These are phyloP conservation scores for Auricularia sp. DNA, from an alignment of 768 basidiomycete species.

Conservation along the genomic window DNA sequence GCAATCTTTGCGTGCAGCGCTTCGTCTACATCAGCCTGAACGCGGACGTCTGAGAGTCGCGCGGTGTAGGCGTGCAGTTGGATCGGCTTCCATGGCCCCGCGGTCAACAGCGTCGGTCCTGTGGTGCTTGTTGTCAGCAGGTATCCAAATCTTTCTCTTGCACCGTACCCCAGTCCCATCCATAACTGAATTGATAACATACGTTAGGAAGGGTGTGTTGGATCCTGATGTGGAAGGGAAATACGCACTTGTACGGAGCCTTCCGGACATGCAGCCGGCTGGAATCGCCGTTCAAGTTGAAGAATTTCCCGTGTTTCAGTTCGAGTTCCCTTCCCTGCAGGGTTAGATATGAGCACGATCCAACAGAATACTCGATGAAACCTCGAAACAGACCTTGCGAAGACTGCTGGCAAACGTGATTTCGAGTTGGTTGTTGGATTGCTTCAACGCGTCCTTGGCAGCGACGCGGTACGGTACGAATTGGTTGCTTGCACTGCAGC, in stretches of 20 bases:
- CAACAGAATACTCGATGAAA: too few relatives aligned
- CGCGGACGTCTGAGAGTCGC: conserved; percentile 55
- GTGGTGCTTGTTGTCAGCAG: too few relatives aligned
- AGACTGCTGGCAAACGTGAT: too few relatives aligned
- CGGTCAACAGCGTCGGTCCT: conserved; percentile 66
- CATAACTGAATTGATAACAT: conserved; percentile 42
- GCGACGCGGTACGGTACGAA: conserved; percentile 30
- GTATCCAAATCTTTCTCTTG: too few relatives aligned
- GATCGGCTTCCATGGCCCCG: conserved; percentile 82
- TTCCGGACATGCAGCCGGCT: conserved; percentile 86
- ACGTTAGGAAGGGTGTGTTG: conserved; percentile 3
- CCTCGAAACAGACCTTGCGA: too few relatives aligned
- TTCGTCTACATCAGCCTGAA: conserved; percentile 50
- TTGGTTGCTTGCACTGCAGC: conserved; percentile 50
- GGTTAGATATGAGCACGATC: too few relatives aligned
- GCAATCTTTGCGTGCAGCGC: conserved; percentile 41
- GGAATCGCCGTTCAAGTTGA: conserved; percentile 84
- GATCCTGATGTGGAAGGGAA: conserved; percentile 1
- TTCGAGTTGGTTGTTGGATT: too few relatives aligned
- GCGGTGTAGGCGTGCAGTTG: conserved; percentile 55
- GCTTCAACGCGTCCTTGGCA: too few relatives aligned
- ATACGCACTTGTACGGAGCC: conserved; percentile 76
- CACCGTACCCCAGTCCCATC: conserved; percentile 74
- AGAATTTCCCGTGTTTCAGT: conserved; percentile 46
- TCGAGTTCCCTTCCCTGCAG: conserved; percentile 64